These are phyloP conservation scores for Hortaea werneckii DNA, from an alignment of 2,329 filamentous ascomycete species.

Conservation along the genomic window DNA sequence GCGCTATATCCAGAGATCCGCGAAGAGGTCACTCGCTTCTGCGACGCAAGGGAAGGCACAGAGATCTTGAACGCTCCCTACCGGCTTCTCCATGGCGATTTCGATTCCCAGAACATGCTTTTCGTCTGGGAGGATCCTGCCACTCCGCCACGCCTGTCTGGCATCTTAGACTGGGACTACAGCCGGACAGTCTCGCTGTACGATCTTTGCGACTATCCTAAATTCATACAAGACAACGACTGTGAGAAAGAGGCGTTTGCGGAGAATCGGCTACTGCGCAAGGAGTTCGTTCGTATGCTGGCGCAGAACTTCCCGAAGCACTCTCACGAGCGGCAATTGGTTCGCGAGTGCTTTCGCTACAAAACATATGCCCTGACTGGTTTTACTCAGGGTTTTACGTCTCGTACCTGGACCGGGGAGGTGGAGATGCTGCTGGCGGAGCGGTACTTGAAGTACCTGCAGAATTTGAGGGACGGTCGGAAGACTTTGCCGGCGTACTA, in stretches of 20 bases:
- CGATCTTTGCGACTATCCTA: constrained; percentile 8
- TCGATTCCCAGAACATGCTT: constrained; percentile 8
- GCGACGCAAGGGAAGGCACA: background rate
- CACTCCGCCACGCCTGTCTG: background rate
- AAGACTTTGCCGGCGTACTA: background rate
- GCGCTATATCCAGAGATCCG: background rate
- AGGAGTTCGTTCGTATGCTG: constrained; percentile 4
- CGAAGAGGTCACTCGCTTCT: background rate
- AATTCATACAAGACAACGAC: constrained; percentile 6
- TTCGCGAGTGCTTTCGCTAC: constrained; percentile 4
- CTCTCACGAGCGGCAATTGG: background rate
- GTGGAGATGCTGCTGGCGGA: background rate
- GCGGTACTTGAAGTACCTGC: background rate
- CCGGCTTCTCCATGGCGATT: constrained; percentile 8
- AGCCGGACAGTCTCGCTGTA: constrained; percentile 5
- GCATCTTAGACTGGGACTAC: constrained; percentile 13
- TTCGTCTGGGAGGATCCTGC: background rate
- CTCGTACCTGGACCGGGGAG: background rate
- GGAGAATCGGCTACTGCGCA: constrained; percentile 7
- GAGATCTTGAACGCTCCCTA: constrained; percentile 3
- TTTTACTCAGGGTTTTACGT: background rate
- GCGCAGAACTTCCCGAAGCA: background rate
- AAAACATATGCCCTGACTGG: constrained; percentile 1
- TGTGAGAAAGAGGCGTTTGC: background rate
- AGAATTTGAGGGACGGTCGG: background rate